Base-by-base conservation (phyloP, 2,329 filamentous ascomycete species). In the Colletotrichum tropicale region DNA sequence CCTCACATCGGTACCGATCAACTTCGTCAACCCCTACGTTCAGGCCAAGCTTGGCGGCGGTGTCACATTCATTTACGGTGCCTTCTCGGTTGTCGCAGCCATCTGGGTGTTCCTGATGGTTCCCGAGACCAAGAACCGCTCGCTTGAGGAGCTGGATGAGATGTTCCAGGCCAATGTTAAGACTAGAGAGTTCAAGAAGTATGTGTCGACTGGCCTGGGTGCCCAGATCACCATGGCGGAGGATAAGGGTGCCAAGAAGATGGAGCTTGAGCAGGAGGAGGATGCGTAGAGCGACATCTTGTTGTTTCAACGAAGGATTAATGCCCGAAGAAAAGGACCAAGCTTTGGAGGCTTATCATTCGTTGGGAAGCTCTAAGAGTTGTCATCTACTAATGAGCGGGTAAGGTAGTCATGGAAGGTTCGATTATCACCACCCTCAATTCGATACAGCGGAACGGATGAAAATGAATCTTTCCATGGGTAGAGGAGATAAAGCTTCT, bases 61-160 rank as follows among this genome's bases (percentile, higher is more conserved):
- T 16, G 78, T 80, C 26, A 77, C 78, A 6, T 78, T 81, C 32
- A 77, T 81, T 34, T 81, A 79, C 60, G 78, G 78, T 10, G 73
- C 73, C 30, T 68, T 80, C 38, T 78, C 76, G 9, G 48, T 80
- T 43, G 26, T 79, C 5, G 75, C 76, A n/a, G 66, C 77, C 5
- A 55, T 75, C 32, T 78, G 77, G 52, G 67, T 75, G 5, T 77
- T 64, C 38, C 70, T 68, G 38, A 68, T 71, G 36, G 26, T 76
- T 2, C 76, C 76, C 13, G 74, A 78, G 32, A 78, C 71, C 0
- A 68, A 61, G 18, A 62, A 65, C 18, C 60, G 74, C 8, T 65
- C 74, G 18, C 74, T 77, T 0, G 80, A 71, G 30, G 81, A 81
- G 64, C 75, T 76, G 34, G 76, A 77, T 8, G 76, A 77, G 66